phyloP scores from a whole-genome alignment of 2,329 filamentous ascomycete genomes.

The Fusarium sp. region DNA sequence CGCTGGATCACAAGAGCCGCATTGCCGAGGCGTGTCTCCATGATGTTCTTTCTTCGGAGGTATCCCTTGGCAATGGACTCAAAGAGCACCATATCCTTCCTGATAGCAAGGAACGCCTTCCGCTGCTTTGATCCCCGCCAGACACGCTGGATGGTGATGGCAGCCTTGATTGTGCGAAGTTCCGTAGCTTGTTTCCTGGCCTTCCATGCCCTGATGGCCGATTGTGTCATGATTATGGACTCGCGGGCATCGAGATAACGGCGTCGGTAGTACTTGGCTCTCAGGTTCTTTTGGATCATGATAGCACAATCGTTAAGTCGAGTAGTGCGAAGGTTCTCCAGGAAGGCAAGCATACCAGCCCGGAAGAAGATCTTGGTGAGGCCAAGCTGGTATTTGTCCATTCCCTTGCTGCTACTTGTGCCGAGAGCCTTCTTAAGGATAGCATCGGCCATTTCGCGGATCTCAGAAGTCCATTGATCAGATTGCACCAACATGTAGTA shows the following conservation, averaged over 20 bases:
- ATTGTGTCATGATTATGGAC: constrained; percentile 82
- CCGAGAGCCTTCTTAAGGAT: constrained; percentile 91
- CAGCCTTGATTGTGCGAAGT: constrained; percentile 82
- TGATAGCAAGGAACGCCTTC: constrained; percentile 79
- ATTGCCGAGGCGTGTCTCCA: constrained; percentile 93
- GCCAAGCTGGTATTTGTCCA: constrained; percentile 97
- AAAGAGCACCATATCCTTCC: constrained; percentile 85
- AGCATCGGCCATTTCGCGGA: constrained; percentile 90
- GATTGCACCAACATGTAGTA: constrained; percentile 99
- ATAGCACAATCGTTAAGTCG: constrained; percentile 93
- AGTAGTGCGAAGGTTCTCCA: constrained; percentile 91
- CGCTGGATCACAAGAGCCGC: constrained; percentile 91
- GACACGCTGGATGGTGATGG: constrained; percentile 92
- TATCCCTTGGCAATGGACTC: constrained; percentile 93
- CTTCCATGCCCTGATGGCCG: constrained; percentile 78
- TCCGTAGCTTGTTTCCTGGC: constrained; percentile 82
- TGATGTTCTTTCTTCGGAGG: constrained; percentile 86
- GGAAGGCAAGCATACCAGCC: constrained; percentile 96
- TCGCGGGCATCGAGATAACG: constrained; percentile 88
- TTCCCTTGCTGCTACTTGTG: constrained; percentile 73
- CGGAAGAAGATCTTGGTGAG: constrained; percentile 99
- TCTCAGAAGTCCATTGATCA: constrained; percentile 89
- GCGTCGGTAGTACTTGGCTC: constrained; percentile 92
- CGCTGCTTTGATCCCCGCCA: constrained; percentile 94
- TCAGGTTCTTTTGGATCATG: constrained; percentile 98